Conservation (phyloP, 192 early-diverging fungal species). For the Linnemannia hyalina region DNA sequence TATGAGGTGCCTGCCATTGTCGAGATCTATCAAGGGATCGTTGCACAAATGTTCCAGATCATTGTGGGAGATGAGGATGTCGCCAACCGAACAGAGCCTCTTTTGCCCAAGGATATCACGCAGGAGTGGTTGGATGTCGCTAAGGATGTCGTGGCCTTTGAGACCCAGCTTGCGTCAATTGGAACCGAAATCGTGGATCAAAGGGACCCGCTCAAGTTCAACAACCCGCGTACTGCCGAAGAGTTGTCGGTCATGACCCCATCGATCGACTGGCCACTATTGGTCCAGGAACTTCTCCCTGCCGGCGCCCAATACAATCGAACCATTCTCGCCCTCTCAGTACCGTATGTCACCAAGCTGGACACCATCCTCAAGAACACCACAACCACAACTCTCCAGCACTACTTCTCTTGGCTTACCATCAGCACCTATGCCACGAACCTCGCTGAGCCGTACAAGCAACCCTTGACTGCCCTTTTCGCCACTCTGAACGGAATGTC, state of each 20-base stretch:
- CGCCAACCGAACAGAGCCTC: background rate
- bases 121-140: slow-evolving; percentile 44
- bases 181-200: slow-evolving; percentile 25
- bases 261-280: slow-evolving; percentile 54
- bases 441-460: slow-evolving; percentile 49
- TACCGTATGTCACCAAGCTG: slow-evolving; percentile 35
- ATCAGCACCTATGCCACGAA: slow-evolving; percentile 45
- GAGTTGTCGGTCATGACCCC: slow-evolving; percentile 37
- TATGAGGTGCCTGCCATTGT: slow-evolving; percentile 61
- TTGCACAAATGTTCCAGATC: slow-evolving; percentile 57
- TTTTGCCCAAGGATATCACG: background rate
- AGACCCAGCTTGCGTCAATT: slow-evolving; percentile 57
- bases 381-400: slow-evolving; percentile 39
- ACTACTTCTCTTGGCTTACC: slow-evolving; percentile 64
- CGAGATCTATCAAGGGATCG: slow-evolving; percentile 46
- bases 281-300: slow-evolving; percentile 48
- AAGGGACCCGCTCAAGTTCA: slow-evolving; percentile 55
- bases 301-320: slow-evolving; percentile 15
- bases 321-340: slow-evolving; percentile 30
- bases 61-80: slow-evolving; percentile 11
- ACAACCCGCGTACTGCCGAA: slow-evolving; percentile 47
- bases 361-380: slow-evolving; percentile 20
- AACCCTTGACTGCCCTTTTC: slow-evolving; percentile 36
- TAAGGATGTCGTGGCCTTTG: slow-evolving; percentile 64
- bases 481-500: slow-evolving; percentile 26